Conservation (phyloP, 2,329 filamentous ascomycete genomes). For the Colletotrichum sp. region DNA sequence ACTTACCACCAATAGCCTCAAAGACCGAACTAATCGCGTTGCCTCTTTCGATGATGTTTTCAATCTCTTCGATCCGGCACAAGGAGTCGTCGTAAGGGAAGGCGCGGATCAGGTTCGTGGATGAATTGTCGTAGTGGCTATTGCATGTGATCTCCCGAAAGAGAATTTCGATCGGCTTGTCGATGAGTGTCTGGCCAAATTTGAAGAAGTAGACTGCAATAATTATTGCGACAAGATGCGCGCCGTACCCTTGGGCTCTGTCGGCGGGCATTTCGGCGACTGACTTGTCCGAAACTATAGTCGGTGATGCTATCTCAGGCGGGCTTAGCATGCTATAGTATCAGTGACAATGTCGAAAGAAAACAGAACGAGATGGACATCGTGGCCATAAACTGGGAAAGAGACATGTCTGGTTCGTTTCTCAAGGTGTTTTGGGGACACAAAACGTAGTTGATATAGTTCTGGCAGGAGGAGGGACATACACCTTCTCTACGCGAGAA, state of each 20-base stretch:
- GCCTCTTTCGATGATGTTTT: background rate
- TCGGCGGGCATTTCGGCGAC: background rate
- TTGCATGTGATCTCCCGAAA: background rate
- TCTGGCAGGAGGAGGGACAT: background rate
- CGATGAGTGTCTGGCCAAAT: background rate
- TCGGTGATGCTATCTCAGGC: background rate
- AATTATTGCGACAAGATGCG: background rate
- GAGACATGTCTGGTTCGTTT: background rate
- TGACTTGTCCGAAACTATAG: background rate
- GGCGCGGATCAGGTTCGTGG: background rate
- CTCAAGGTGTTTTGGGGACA: background rate
- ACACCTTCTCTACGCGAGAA: background rate
- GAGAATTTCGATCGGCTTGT: background rate
- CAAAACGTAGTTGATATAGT: background rate
- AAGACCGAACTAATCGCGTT: background rate
- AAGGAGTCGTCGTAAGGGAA: background rate
- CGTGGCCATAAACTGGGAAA: background rate
- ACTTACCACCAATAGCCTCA: background rate
- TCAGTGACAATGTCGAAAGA: background rate
- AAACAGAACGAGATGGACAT: background rate
- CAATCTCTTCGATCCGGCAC: background rate
- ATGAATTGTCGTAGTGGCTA: rapidly evolving
- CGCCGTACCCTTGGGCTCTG: background rate
- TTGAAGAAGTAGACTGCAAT: rapidly evolving
- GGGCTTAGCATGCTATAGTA: no score